Percentiles rank a stretch among this genome's conserved stretches.
phyloP scores from a whole-genome alignment of 202 grass and related monocot species.

The Eragrostis tef region DNA sequence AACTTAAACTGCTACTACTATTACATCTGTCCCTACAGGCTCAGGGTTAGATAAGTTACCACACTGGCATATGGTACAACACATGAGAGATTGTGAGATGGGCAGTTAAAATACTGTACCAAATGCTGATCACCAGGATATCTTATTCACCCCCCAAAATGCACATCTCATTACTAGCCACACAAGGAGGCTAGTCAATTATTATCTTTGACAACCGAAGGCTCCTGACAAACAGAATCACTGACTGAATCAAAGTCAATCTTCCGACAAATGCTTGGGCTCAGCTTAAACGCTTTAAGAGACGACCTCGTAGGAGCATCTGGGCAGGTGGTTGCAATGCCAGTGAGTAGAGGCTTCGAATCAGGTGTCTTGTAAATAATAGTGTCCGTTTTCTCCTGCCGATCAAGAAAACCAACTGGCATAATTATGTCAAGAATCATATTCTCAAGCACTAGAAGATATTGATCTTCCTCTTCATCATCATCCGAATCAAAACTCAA shows the following conservation, averaged over 20 bases:
- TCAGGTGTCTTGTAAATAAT: slow-evolving; percentile 52
- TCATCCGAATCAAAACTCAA: slow-evolving; percentile 60
- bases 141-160: slow-evolving; percentile 28
- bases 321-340: slow-evolving; percentile 63
- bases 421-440: slow-evolving; percentile 77
- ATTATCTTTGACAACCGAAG: slow-evolving; percentile 1
- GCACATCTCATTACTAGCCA: slow-evolving; percentile 9
- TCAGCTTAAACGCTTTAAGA: slow-evolving; percentile 52
- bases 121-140: slow-evolving; percentile 22
- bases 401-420: slow-evolving; percentile 33
- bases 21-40: slow-evolving; percentile 36
- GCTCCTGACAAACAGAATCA: slow-evolving; percentile 28
- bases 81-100: background rate
- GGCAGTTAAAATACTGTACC: slow-evolving; percentile 27
- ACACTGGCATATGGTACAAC: slow-evolving; percentile 18
- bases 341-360: slow-evolving; percentile 56
- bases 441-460: slow-evolving; percentile 54
- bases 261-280: slow-evolving; percentile 64
- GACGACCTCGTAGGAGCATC: slow-evolving; percentile 48
- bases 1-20: slow-evolving; percentile 45
- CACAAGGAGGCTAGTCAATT: slow-evolving; percentile 7
- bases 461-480: slow-evolving; percentile 59
- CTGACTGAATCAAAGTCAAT: slow-evolving; percentile 59
- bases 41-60: slow-evolving; percentile 42
- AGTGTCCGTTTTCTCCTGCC: slow-evolving; percentile 40